Percentiles rank a stretch among this genome's conserved stretches.
These are phyloP conservation scores for Pleurozium schreberi DNA, from an alignment of 225 moss, liverwort and hornwort genomes.

Conservation along the genomic window DNA sequence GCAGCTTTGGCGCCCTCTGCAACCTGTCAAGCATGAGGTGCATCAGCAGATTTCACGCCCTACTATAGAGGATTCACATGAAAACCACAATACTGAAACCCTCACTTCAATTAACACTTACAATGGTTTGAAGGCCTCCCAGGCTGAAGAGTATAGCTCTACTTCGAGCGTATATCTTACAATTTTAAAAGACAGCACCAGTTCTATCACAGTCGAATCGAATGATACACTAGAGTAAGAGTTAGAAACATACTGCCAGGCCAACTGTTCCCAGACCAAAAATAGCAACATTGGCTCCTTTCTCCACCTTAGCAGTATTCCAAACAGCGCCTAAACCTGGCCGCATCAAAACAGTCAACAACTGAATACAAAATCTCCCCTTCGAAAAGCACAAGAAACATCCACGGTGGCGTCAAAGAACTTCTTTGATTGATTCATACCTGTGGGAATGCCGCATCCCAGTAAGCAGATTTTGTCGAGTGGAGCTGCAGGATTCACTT, in stretches of 20 bases:
- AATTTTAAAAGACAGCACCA: neutral
- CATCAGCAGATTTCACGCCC: neutral
- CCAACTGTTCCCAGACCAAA: slow-evolving; percentile 61
- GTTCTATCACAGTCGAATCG: neutral
- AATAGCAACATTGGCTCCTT: slow-evolving; percentile 47
- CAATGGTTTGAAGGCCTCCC: neutral
- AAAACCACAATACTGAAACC: neutral
- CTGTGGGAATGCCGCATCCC: slow-evolving; percentile 63
- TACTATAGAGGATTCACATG: neutral
- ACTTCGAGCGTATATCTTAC: neutral
- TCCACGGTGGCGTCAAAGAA: neutral
- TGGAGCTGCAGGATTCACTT: slow-evolving; percentile 43
- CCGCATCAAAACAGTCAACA: neutral
- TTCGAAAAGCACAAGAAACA: neutral
- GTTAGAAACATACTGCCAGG: slow-evolving; percentile 37
- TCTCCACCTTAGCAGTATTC: slow-evolving; percentile 61
- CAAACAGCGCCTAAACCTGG: slow-evolving; percentile 58
- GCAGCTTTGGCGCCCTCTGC: slow-evolving; percentile 89
- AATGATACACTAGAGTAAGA: neutral
- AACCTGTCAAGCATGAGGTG: slow-evolving; percentile 17
- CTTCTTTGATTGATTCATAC: neutral
- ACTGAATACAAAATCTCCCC: neutral
- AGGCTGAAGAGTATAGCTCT: neutral
- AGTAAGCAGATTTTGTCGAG: slow-evolving; percentile 54
- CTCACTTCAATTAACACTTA: neutral